Conservation (phyloP, 2,329 filamentous ascomycete genomes). For the Blastomyces emzantsi region DNA sequence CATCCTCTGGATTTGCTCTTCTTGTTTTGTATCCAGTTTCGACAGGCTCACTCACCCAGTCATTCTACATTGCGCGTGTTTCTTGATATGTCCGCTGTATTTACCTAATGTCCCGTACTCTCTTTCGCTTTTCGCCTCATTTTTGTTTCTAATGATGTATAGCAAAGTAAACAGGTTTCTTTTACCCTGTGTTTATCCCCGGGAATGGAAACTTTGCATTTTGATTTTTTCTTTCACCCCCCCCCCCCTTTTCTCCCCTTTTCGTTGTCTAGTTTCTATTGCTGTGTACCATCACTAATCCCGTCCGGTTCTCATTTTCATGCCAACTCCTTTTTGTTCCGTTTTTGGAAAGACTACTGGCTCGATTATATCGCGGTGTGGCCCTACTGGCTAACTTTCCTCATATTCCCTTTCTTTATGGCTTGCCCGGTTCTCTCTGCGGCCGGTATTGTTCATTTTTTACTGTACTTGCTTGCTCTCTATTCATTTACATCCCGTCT, state of each 20-base stretch:
- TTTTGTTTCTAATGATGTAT: conserved; percentile 9
- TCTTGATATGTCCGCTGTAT: conserved; percentile 7
- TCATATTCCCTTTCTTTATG: neutral
- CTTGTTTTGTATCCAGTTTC: conserved; percentile 7
- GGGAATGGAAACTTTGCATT: conserved; percentile 14
- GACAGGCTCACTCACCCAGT: neutral
- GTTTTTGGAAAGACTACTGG: neutral
- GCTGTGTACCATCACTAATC: neutral
- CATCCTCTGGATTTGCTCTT: neutral
- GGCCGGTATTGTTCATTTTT: neutral
- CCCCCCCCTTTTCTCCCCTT: neutral
- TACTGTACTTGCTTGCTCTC: neutral
- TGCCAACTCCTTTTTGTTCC: neutral
- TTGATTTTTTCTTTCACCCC: conserved; percentile 8
- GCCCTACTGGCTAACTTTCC: neutral
- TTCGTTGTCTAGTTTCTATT: neutral
- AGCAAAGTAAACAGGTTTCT: conserved; percentile 18
- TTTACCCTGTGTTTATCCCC: conserved; percentile 22
- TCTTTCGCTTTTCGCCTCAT: neutral
- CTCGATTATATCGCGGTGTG: neutral
- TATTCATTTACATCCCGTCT: neutral
- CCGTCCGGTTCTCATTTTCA: neutral
- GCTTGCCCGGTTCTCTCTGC: neutral
- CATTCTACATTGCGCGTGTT: neutral
- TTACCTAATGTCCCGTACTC: neutral